Percentiles rank a stretch among this genome's conserved stretches.
Conservation (phyloP, 2,329 filamentous ascomycete species). For the Rhynchosporium agropyri region DNA sequence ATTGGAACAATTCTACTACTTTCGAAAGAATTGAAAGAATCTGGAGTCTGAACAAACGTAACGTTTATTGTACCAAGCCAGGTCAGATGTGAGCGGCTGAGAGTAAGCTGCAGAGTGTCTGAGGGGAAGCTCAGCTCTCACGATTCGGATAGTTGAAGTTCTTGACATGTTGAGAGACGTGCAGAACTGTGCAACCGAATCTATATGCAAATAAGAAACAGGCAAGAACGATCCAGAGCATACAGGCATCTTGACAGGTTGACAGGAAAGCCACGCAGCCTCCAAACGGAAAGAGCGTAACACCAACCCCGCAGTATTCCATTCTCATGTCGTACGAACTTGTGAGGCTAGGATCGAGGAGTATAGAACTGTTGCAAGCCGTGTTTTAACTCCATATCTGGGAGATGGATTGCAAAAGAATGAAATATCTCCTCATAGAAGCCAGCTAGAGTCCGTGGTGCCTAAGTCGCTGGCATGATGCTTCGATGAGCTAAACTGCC, state of each 20-base stretch:
- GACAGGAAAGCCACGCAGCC: constrained; percentile 5
- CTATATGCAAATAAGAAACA: constrained; percentile 1
- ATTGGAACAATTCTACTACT: too few relatives aligned
- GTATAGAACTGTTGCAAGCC: too few relatives aligned
- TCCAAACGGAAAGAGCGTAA: not conserved
- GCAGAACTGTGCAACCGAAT: constrained; percentile 1
- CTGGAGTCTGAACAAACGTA: not conserved
- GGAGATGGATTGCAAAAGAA: too few relatives aligned
- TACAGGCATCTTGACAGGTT: constrained; percentile 3
- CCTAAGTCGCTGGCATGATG: too few relatives aligned
- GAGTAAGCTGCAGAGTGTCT: constrained; percentile 6
- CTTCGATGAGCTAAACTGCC: too few relatives aligned
- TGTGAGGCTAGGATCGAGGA: too few relatives aligned
- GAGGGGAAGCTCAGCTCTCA: not conserved
- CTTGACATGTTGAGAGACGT: not conserved
- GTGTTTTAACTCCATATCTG: too few relatives aligned
- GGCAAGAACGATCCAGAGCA: not conserved
- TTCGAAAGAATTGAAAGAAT: too few relatives aligned
- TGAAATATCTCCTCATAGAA: too few relatives aligned
- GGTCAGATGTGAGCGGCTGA: not conserved
- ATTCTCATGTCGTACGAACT: too few relatives aligned
- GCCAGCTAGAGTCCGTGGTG: too few relatives aligned
- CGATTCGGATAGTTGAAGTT: constrained; percentile 8
- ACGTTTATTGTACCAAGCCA: not conserved
- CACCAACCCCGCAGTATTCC: not conserved